Conservation (phyloP, 1,284 basidiomycete species). For the Trametes versicolor region DNA sequence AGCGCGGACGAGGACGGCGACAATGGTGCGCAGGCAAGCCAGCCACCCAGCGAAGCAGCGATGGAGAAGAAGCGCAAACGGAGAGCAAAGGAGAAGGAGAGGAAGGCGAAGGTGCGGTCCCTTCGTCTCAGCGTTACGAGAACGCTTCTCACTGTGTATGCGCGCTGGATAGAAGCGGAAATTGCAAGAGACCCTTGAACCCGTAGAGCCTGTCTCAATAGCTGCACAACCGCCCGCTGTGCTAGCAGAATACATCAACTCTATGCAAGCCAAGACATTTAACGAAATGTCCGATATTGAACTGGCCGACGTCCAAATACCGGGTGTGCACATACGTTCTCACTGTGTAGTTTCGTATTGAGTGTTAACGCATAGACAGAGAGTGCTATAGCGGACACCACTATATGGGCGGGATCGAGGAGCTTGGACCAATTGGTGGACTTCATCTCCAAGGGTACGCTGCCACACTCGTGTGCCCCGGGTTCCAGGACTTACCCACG, state of each 20-base stretch:
- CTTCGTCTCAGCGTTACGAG: slow-evolving; percentile 28
- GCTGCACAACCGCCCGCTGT: slow-evolving; percentile 63
- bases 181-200: slow-evolving; percentile 56
- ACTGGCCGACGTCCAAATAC: slow-evolving; percentile 75
- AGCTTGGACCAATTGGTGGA: slow-evolving; percentile 73
- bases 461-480: slow-evolving; percentile 11
- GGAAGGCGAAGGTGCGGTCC: slow-evolving; percentile 64
- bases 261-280: slow-evolving; percentile 72
- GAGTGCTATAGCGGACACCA: slow-evolving; percentile 77
- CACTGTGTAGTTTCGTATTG: slow-evolving; percentile 43
- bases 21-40: slow-evolving; percentile 38
- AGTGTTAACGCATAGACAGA: slow-evolving; percentile 67
- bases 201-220: slow-evolving; percentile 55
- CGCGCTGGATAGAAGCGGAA: slow-evolving; percentile 63
- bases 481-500: not conserved
- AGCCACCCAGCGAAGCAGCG: slow-evolving; percentile 37
- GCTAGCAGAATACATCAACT: slow-evolving; percentile 67
- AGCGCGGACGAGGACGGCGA: slow-evolving; percentile 57
- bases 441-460: slow-evolving; percentile 76
- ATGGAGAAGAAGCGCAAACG: slow-evolving; percentile 73
- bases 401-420: slow-evolving; percentile 72
- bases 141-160: slow-evolving; percentile 13
- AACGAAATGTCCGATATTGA: slow-evolving; percentile 74
- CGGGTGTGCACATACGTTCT: slow-evolving; percentile 60
- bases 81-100: slow-evolving; percentile 75